A percentile compares a stretch with the other conserved stretches of the same genome.
These are phyloP conservation scores for Diaporthe longicolla DNA, from an alignment of 2,329 filamentous ascomycete species.

Conservation along the genomic window DNA sequence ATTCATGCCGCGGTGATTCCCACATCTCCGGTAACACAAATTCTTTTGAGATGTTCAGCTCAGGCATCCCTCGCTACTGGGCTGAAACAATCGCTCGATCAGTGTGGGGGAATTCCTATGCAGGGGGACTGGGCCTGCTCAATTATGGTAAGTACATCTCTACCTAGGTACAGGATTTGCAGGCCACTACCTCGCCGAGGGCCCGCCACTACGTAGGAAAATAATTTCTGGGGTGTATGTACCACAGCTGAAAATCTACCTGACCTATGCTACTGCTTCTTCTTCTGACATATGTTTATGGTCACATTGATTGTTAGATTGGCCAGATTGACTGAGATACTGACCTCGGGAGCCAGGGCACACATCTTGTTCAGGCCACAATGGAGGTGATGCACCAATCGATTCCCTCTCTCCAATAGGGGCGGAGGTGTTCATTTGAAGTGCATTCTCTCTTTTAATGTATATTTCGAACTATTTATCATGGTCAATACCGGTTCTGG, in stretches of 20 bases:
- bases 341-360: no score
- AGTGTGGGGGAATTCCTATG: background rate
- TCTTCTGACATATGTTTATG: no score
- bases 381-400: background rate
- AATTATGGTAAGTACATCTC: background rate
- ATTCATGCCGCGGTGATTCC: background rate
- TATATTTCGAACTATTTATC: no score
- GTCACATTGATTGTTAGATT: background rate
- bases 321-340: background rate
- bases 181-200: background rate
- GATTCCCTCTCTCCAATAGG: background rate
- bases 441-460: no score
- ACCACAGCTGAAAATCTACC: background rate
- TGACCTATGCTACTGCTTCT: background rate
- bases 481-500: no score
- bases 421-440: no score
- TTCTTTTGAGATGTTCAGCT: background rate
- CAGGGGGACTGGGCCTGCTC: background rate
- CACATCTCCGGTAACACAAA: background rate
- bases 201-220: background rate
- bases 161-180: background rate
- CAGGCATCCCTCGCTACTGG: background rate
- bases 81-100: background rate
- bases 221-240: background rate
- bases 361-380: background rate